Base-by-base conservation (phyloP, 2,329 filamentous ascomycete species). In the Exophiala sp. region DNA sequence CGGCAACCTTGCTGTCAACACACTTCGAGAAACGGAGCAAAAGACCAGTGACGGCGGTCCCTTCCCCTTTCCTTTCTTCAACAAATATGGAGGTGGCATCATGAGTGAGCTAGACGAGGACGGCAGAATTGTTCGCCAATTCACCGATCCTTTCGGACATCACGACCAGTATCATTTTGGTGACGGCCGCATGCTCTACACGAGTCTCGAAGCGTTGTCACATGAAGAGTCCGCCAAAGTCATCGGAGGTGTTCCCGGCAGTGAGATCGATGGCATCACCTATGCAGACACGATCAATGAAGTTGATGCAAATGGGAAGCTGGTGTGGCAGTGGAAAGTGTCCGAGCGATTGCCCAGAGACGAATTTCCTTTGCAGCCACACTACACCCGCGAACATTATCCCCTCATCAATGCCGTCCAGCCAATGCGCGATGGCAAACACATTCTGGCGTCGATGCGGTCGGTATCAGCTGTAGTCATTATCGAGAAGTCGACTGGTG, bases 161-260 rank as follows among this genome's bases (percentile, higher is more conserved):
- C 74, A 77, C 57, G 75, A 77, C 51, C 74, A 76, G 51, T 69
- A 76, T 47, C 73, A 76, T 43, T 68, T 72, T 9, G 73, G 67
- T 5, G 70, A 76, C 44, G 74, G 75, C 3, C 66, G 67, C 0
- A 58, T 75, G 18, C 62, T 76, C 1, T 77, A 76, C 54, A 74
- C 74, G 0, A 70, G 68, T 2, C 64, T 77, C 0, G 72, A 76
- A 55, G 66, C 70, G 4, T 62, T 77, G 6, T 69, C 67, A 1
- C 36, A 59, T 0, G 65, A 68, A 9, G 66, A 75, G 50, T 69
- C 70, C 4, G 62, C 64, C 1, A 63, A 63, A 4, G 68, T 77
- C 1, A 60, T 66, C 3, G 73, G 75, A 1, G 75, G 75, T 0
- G 71, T 77, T 1, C 70, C 71, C 0, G 67, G 64, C 2, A 72